phyloP scores from a whole-genome alignment of 2,329 filamentous ascomycete species.

The Diplocarpon rosae region DNA sequence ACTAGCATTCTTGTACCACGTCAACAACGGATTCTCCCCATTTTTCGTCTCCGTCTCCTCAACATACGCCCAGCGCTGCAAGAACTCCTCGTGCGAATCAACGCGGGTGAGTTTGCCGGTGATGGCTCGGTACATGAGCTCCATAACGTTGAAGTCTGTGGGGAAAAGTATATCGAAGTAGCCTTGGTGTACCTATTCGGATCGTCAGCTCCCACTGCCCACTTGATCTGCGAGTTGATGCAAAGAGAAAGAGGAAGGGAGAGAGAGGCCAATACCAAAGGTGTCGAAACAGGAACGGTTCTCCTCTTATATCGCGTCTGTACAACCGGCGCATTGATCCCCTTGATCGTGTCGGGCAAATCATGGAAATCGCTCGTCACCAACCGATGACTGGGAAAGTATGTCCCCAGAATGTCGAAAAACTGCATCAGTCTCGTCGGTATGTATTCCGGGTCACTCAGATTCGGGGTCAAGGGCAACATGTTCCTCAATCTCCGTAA shows the following conservation, averaged over 20 bases:
- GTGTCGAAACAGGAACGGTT: constrained; percentile 83
- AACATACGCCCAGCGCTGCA: constrained; percentile 79
- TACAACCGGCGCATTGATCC: constrained; percentile 87
- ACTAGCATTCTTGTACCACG: constrained; percentile 92
- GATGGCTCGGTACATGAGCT: constrained; percentile 84
- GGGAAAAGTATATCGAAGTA: constrained; percentile 99
- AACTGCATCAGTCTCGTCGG: constrained; percentile 94
- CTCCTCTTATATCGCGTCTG: constrained; percentile 83
- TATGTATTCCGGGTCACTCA: constrained; percentile 82
- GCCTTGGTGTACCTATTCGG: constrained; percentile 75
- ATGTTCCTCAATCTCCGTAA: constrained; percentile 51
- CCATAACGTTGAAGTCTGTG: constrained; percentile 83
- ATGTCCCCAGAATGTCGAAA: constrained; percentile 78
- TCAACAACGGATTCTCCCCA: constrained; percentile 86
- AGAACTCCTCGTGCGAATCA: constrained; percentile 79
- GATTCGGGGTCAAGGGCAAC: constrained; percentile 62
- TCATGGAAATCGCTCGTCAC: constrained; percentile 84
- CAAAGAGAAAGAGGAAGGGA: neutral
- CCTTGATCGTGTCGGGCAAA: constrained; percentile 71
- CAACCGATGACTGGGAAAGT: constrained; percentile 83
- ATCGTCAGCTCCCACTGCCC: neutral
- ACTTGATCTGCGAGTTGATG: neutral
- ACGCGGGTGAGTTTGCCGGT: constrained; percentile 86
- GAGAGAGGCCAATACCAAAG: constrained; percentile 52
- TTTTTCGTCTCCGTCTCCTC: constrained; percentile 81